These are phyloP conservation scores for Crithidia bombi DNA, from an alignment of 208 protist genomes.

Conservation along the genomic window DNA sequence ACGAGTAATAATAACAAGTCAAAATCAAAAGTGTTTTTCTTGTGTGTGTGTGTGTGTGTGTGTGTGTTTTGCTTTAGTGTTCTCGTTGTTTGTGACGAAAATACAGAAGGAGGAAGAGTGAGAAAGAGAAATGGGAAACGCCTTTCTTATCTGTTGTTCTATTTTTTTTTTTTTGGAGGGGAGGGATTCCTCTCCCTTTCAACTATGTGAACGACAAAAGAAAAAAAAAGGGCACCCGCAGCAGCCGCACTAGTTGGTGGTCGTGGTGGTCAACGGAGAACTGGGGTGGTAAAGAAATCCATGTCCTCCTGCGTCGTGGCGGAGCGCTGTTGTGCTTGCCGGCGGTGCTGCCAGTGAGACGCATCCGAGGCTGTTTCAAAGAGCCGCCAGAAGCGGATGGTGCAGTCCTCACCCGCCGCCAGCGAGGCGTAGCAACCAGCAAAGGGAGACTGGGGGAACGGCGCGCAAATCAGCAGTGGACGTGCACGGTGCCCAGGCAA, in stretches of 20 bases:
- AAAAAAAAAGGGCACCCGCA: conserved; percentile 1
- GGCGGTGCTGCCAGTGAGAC: conserved; percentile 47
- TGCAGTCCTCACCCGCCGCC: conserved; percentile 69
- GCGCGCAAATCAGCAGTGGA: conserved; percentile 62
- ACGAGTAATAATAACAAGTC: no score
- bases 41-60: no score
- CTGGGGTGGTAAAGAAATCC: conserved; percentile 37
- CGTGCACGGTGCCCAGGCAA: conserved; percentile 74
- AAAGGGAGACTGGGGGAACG: conserved; percentile 51
- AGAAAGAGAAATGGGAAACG: not conserved
- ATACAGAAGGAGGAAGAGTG: conserved; percentile 1
- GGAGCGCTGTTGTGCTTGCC: conserved; percentile 37
- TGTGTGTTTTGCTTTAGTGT: no score
- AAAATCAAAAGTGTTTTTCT: no score
- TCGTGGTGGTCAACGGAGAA: conserved; percentile 40
- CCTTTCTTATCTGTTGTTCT: not conserved
- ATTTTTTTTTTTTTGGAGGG: no score
- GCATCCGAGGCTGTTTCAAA: conserved; percentile 48
- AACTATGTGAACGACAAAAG: no score
- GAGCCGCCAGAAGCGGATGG: conserved; percentile 80
- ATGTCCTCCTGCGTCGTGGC: conserved; percentile 46
- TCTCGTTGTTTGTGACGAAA: no score
- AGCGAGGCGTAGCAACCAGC: conserved; percentile 64
- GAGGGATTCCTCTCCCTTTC: no score
- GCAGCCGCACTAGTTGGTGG: not conserved